Conservation (phyloP, 805 yeast genomes). For the Candida nonsorbophila region DNA sequence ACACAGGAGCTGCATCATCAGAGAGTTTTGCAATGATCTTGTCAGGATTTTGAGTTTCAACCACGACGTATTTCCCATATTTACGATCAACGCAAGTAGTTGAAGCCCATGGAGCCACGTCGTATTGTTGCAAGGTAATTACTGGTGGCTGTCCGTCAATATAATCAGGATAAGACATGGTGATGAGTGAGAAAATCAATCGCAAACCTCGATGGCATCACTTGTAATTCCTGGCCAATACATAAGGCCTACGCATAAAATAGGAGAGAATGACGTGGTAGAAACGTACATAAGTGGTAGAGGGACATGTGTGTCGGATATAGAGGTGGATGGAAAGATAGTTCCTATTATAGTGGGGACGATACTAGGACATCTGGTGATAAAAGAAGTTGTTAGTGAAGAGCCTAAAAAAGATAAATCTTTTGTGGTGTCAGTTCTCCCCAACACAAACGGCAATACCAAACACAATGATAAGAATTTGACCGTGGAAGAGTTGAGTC, state of each 20-base stretch:
- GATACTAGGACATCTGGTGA: conserved; percentile 52
- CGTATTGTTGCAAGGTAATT: conserved; percentile 42
- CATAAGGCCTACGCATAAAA: conserved; percentile 52
- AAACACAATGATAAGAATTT: conserved; percentile 1
- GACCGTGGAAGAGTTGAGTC: conserved; percentile 5
- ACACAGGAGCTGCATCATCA: conserved; percentile 26
- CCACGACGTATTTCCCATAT: conserved; percentile 34
- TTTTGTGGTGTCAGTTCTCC: conserved; percentile 7
- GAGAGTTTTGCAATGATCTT: conserved; percentile 41
- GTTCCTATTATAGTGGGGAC: conserved; percentile 53
- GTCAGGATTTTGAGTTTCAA: conserved; percentile 39
- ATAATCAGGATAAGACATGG: conserved; percentile 33
- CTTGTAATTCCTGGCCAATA: conserved; percentile 83
- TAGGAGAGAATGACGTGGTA: conserved; percentile 15
- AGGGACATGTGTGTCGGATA: conserved; percentile 53
- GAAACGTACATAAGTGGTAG: conserved; percentile 54
- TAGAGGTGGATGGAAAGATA: conserved; percentile 28
- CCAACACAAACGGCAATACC: conserved; percentile 1
- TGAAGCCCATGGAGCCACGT: conserved; percentile 47
- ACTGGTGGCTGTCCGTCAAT: conserved; percentile 44
- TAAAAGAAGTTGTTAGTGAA: conserved; percentile 14
- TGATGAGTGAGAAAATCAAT: not conserved
- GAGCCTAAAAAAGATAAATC: conserved; percentile 1
- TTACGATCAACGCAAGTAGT: conserved; percentile 44
- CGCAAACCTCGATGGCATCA: no score